phyloP scores from a whole-genome alignment of 1,139 yeast genomes.

The Kodamaea ohmeri region DNA sequence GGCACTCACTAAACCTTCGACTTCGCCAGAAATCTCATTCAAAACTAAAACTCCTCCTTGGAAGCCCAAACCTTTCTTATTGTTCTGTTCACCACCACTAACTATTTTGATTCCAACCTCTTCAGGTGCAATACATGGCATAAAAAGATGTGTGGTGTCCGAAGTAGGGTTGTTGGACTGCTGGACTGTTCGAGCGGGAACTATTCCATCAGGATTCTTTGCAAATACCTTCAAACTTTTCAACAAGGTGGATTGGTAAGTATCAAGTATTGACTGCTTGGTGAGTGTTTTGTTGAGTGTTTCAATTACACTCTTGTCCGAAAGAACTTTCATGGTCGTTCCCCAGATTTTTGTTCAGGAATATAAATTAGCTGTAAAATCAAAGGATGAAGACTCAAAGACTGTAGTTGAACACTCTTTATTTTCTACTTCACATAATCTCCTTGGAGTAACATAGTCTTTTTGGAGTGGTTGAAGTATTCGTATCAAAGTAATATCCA shows the following conservation, averaged over 20 bases:
- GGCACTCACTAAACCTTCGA: slow-evolving; percentile 57
- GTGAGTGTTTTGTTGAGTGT: slow-evolving; percentile 20
- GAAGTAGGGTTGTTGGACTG: slow-evolving; percentile 25
- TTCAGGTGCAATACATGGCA: slow-evolving; percentile 60
- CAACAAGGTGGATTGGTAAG: slow-evolving; percentile 30
- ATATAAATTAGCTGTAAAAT: neutral
- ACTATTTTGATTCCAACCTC: slow-evolving; percentile 46
- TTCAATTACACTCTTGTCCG: slow-evolving; percentile 23
- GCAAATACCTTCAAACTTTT: slow-evolving; percentile 23
- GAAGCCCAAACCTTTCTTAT: slow-evolving; percentile 42
- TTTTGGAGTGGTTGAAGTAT: too few species aligned
- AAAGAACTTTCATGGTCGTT: slow-evolving; percentile 27
- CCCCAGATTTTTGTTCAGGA: neutral
- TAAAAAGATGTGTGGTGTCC: slow-evolving; percentile 53
- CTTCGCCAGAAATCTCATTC: slow-evolving; percentile 49
- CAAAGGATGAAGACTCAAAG: too few species aligned
- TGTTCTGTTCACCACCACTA: slow-evolving; percentile 46
- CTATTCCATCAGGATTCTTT: slow-evolving; percentile 25
- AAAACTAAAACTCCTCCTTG: slow-evolving; percentile 52
- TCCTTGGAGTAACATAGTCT: too few species aligned
- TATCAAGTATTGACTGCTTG: slow-evolving; percentile 20
- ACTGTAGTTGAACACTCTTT: too few species aligned
- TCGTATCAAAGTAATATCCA: too few species aligned
- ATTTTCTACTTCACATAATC: too few species aligned
- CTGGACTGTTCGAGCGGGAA: slow-evolving; percentile 37